Evolutionary conservation across 768 basidiomycete species (phyloP), one percentile per base, ranked within the genome.

Genomic region (Suillus lakei): DNA sequence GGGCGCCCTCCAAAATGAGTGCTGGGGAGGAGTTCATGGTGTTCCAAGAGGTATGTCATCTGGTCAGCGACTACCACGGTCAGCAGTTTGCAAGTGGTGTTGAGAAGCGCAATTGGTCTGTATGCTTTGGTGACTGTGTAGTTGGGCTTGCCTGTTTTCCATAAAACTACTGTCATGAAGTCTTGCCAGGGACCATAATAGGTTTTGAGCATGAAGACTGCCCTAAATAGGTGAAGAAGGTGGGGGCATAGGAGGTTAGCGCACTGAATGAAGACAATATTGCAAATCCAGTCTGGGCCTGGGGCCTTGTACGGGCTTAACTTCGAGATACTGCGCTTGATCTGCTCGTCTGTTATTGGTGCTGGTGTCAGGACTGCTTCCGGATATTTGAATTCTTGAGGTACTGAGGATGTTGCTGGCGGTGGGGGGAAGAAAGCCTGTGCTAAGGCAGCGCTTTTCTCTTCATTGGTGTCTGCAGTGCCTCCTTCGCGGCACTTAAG

Each of bases 131-230:
- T 75, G 58, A 75, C 70, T 0, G 75, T 74, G 68, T 81, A 80
- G 69, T 80, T 74, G 0, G 74, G 72, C 63, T 82, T 82, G 34
- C 72, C 68, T 0, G 77, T 76, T 72, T 82, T 82, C 7, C 67
- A 61, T 0, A 81, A 68, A 2, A 75, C 75, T 0, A 79, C 73
- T 2, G 76, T 75, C 2, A 76, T 71, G 6, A 77, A 71, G n/a
- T 67, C 67, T 6, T 67, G 23, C 73, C 74, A 80, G 0, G 23
- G 36, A 4, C 4, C 0, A 2, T 64, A 68, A 43, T 66, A 72
- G 32, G 43, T 16, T 1, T 60, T 15, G 4, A 72, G 65, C 1
- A 32, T 12, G 23, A 74, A 58, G 0, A 67, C 59, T 0, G 74
- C 76, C 5, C n/a, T 64, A 30, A 69, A 66, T 0, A 71, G 16